These are phyloP conservation scores for Saururus chinensis DNA, from an alignment of 164 flowering plant species.

Conservation along the genomic window DNA sequence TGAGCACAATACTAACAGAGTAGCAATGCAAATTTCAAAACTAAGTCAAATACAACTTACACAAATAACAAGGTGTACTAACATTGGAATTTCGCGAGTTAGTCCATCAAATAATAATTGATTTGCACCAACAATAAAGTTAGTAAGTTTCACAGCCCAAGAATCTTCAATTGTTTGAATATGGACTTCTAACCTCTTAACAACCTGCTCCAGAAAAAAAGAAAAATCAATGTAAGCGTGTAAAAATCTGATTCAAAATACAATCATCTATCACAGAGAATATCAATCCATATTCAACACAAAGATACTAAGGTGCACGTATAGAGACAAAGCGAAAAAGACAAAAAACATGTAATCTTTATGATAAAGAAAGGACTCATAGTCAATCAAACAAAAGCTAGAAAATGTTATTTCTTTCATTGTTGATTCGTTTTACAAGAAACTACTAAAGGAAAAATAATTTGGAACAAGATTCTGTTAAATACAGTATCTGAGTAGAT, in stretches of 20 bases:
- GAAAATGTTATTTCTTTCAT: too few relatives aligned
- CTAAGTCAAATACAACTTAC: neutral
- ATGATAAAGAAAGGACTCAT: neutral
- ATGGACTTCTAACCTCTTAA: conserved; percentile 38
- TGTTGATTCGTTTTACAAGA: too few relatives aligned
- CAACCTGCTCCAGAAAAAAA: conserved; percentile 32
- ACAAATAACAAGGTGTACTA: conserved; percentile 17
- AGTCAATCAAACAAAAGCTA: neutral
- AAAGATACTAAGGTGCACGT: neutral
- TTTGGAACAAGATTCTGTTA: too few relatives aligned
- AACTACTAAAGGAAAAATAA: too few relatives aligned
- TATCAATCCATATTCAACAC: neutral
- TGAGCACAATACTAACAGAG: too few relatives aligned
- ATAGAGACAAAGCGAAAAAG: too few relatives aligned
- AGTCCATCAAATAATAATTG: conserved; percentile 73
- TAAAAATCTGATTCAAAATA: neutral
- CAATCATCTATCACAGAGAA: neutral
- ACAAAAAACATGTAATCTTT: neutral
- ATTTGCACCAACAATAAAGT: conserved; percentile 57
- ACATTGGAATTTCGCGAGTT: conserved; percentile 88
- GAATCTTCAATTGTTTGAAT: conserved; percentile 48
- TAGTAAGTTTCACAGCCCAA: conserved; percentile 70
- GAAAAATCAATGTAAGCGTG: neutral
- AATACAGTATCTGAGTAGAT: too few relatives aligned
- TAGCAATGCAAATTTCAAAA: too few relatives aligned